Conservation (phyloP, 2,329 filamentous ascomycete species). For the Colletotrichum sidae region DNA sequence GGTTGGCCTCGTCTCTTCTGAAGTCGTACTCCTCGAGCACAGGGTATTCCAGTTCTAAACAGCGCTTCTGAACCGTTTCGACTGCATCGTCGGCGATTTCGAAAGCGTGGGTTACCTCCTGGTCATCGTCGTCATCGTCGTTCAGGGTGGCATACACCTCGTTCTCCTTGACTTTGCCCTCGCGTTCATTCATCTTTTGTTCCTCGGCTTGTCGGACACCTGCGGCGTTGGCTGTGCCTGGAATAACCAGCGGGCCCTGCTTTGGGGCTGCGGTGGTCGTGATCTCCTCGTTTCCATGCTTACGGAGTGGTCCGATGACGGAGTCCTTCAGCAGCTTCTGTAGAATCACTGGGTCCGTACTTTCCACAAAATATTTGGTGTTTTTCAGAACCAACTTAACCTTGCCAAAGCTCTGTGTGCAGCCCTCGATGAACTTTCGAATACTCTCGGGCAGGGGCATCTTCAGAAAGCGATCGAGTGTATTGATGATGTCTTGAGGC, state of each 20-base stretch:
- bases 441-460: conserved; percentile 87
- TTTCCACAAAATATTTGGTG: conserved; percentile 95
- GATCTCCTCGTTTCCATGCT: conserved; percentile 78
- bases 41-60: conserved; percentile 86
- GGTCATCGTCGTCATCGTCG: conserved; percentile 88
- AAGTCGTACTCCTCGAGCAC: conserved; percentile 98
- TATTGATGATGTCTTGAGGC: conserved; percentile 89
- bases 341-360: conserved; percentile 85
- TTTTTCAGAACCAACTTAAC: conserved; percentile 95
- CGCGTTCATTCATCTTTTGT: conserved; percentile 56
- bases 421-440: conserved; percentile 79
- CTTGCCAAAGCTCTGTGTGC: conserved; percentile 92
- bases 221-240: conserved; percentile 92
- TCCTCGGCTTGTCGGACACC: conserved; percentile 80
- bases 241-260: conserved; percentile 89
- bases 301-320: conserved; percentile 81
- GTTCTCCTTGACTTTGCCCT: conserved; percentile 67
- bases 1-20: conserved; percentile 87
- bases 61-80: conserved; percentile 89
- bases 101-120: conserved; percentile 91
- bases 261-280: conserved; percentile 86
- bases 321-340: conserved; percentile 88
- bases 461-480: conserved; percentile 89
- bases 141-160: conserved; percentile 80
- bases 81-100: conserved; percentile 87